A percentile compares a stretch with the other conserved stretches of the same genome.
Evolutionary conservation across 2,329 filamentous ascomycete genomes (phyloP).

Genomic region (Arthrobotrys megalospora): DNA sequence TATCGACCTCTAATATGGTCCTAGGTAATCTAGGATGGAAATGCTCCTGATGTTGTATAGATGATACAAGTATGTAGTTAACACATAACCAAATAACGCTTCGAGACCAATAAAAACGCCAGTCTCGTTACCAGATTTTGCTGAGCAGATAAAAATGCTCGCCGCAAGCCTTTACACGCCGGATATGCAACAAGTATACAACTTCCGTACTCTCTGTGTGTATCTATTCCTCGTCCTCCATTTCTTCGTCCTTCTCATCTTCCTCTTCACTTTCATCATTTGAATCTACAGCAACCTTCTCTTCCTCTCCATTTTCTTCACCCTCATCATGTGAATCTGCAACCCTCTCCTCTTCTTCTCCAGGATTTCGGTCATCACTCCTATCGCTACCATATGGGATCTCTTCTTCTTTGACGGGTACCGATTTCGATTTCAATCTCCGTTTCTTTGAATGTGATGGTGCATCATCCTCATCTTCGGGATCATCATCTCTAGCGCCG

Average conservation of each 20-base stretch:
- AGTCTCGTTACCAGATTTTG: too few relatives aligned
- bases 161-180: constrained; percentile 1
- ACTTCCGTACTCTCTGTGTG: neutral
- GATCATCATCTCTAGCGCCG: neutral
- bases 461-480: neutral
- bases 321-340: constrained; percentile 25
- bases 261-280: constrained; percentile 17
- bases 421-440: constrained; percentile 20
- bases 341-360: constrained; percentile 15
- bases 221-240: constrained; percentile 24
- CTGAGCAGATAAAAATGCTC: too few relatives aligned
- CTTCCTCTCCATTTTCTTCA: constrained; percentile 23
- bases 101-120: neutral
- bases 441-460: constrained; percentile 5
- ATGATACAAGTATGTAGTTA: neutral
- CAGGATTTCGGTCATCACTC: neutral
- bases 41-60: neutral
- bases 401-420: constrained; percentile 36
- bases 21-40: too few relatives aligned
- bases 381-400: constrained; percentile 43
- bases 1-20: neutral
- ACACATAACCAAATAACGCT: neutral
- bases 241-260: constrained; percentile 34
- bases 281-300: neutral
- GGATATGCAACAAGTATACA: neutral